These are phyloP conservation scores for Alternaria sp. DNA, from an alignment of 2,329 filamentous ascomycete species.

Conservation along the genomic window DNA sequence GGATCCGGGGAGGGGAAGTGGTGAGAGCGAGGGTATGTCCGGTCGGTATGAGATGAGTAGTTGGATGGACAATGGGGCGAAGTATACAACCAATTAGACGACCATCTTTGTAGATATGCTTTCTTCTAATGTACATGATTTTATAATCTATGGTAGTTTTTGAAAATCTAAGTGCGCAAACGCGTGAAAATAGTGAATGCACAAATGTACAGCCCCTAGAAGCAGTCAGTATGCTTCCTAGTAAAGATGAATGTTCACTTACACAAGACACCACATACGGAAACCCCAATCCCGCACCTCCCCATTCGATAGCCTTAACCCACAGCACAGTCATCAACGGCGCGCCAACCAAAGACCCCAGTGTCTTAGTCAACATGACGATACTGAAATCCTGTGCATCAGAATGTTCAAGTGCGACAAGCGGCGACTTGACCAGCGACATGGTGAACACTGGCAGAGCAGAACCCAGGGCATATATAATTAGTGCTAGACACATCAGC, in stretches of 20 bases:
- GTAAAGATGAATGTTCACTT: slow-evolving; percentile 14
- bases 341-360: slow-evolving; percentile 45
- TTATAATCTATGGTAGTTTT: background rate
- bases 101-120: background rate
- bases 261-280: slow-evolving; percentile 47
- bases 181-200: slow-evolving; percentile 8
- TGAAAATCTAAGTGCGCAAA: background rate
- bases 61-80: slow-evolving; percentile 1
- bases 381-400: slow-evolving; percentile 47
- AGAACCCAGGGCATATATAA: slow-evolving; percentile 48
- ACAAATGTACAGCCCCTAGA: slow-evolving; percentile 18
- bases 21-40: slow-evolving; percentile 11
- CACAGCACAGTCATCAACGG: slow-evolving; percentile 47
- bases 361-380: slow-evolving; percentile 47
- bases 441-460: slow-evolving; percentile 49
- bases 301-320: slow-evolving; percentile 44
- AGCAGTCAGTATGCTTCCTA: background rate
- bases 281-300: slow-evolving; percentile 41
- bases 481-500: slow-evolving; percentile 32
- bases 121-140: background rate
- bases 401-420: slow-evolving; percentile 35
- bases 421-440: slow-evolving; percentile 45
- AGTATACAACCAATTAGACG: background rate
- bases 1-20: slow-evolving; percentile 5
- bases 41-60: background rate